Evolutionary conservation across 2,329 filamentous ascomycete species (phyloP).

Genomic region (Clarireedia monteithiana): DNA sequence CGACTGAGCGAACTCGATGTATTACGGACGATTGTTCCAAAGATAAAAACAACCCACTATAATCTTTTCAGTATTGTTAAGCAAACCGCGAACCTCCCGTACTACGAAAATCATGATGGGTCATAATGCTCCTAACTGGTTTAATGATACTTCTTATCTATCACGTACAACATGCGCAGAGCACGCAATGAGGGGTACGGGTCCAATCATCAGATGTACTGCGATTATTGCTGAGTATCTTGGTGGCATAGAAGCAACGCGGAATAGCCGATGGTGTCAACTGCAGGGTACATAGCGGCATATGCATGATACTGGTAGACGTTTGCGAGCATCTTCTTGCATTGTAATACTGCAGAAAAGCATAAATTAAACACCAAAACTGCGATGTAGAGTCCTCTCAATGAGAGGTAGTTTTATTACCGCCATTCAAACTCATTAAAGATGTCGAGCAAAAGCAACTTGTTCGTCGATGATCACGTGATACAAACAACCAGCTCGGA

Average conservation of each 20-base stretch:
- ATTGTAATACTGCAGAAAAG: background rate
- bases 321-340: background rate
- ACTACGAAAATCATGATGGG: too few species aligned
- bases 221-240: too few species aligned
- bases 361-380: background rate
- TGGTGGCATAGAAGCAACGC: background rate
- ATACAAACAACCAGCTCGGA: background rate
- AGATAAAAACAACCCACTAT: too few species aligned
- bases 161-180: constrained; percentile 5
- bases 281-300: constrained; percentile 9
- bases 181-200: constrained; percentile 9
- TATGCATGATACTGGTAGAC: background rate
- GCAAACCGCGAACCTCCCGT: too few species aligned
- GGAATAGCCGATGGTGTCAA: constrained; percentile 8
- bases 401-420: background rate
- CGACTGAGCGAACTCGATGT: too few species aligned
- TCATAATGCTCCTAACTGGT: too few species aligned
- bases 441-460: constrained; percentile 3
- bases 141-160: constrained; percentile 4
- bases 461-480: background rate
- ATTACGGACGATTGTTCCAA: too few species aligned
- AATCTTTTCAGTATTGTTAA: too few species aligned
- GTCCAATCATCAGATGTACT: background rate
- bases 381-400: background rate
- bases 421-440: background rate